A percentile compares a stretch with the other conserved stretches of the same genome.
Evolutionary conservation across 495 filamentous ascomycete species (phyloP).

Genomic region (Niebla homalea): DNA sequence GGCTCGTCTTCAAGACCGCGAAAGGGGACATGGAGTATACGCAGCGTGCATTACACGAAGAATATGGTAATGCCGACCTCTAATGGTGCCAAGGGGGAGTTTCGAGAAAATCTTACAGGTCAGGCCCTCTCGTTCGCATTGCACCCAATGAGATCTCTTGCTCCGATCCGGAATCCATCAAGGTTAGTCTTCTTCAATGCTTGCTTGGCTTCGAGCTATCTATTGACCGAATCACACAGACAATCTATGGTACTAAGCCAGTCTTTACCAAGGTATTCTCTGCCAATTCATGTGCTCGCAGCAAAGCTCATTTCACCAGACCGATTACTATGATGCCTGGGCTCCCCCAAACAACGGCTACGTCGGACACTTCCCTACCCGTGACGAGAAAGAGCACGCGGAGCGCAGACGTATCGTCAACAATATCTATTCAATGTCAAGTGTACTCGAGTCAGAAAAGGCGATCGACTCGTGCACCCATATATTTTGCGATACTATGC

Average conservation of each 20-base stretch:
- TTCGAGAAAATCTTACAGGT: not conserved
- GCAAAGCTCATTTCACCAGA: conserved; percentile 2
- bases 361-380: conserved; percentile 11
- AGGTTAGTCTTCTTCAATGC: not conserved
- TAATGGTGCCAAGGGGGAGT: not conserved
- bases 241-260: conserved; percentile 12
- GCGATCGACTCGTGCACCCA: conserved; percentile 20
- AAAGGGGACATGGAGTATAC: conserved; percentile 10
- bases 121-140: conserved; percentile 18
- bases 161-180: conserved; percentile 19
- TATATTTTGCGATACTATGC: conserved; percentile 15
- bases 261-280: conserved; percentile 9
- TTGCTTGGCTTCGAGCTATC: not conserved
- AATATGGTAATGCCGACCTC: conserved; percentile 6
- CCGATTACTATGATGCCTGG: conserved; percentile 16
- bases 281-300: not conserved
- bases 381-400: conserved; percentile 19
- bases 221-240: not conserved
- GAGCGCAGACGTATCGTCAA: conserved; percentile 23
- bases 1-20: conserved; percentile 5
- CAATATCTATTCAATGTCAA: conserved; percentile 21
- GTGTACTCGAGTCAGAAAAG: conserved; percentile 21
- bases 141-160: conserved; percentile 19
- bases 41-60: conserved; percentile 12
- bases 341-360: conserved; percentile 6